Evolutionary conservation across 768 basidiomycete genomes (phyloP), one percentile per base, ranked within the genome.

Genomic region (Kwoniella sp.): DNA sequence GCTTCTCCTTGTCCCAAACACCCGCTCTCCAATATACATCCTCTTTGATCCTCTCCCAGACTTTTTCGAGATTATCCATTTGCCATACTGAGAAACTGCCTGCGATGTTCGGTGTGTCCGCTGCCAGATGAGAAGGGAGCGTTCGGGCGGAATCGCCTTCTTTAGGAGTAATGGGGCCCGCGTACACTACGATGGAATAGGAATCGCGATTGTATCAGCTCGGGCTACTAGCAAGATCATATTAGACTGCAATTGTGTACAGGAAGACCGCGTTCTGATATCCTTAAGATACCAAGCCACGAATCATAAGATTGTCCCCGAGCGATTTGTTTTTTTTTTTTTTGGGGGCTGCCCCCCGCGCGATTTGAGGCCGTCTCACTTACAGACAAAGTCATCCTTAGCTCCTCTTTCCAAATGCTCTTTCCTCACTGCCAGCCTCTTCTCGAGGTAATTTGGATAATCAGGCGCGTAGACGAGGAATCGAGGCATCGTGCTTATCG

Each of bases 1-100:
- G 65, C 24, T 69, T 68, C 53, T 77, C 76, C 64, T 73, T 74
- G 51, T 79, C 74, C 78, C 78, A 79, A 13, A 79, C 65, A 2
- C 68, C 69, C 12, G 67, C 70, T 26, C 60, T 72, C 74, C 74
- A 79, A 55, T 76, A 79, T n/a, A 72, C 67, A 52, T 79, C 78
- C 21, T 60, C 63, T 64, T 76, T 73, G 27, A 79, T 19, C 27
- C 78, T 55, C 5, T 61, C 65, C 70, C 70, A 71, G 19, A 60
- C 68, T 7, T 68, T 67, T 24, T 77, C 76, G 25, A 73, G 30
- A 9, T 26, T 51, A 24, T 64, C 50, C 62, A 73, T 69, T 33
- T 64, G 54, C 62, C 70, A 73, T 1, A 76, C 57, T 68, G 70
- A 72, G 61, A 67, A 72, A 26, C 63, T 66, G 12, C 74, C 74